phyloP scores from a whole-genome alignment of 2,329 filamentous ascomycete species.

The Blumeriella jaapii region DNA sequence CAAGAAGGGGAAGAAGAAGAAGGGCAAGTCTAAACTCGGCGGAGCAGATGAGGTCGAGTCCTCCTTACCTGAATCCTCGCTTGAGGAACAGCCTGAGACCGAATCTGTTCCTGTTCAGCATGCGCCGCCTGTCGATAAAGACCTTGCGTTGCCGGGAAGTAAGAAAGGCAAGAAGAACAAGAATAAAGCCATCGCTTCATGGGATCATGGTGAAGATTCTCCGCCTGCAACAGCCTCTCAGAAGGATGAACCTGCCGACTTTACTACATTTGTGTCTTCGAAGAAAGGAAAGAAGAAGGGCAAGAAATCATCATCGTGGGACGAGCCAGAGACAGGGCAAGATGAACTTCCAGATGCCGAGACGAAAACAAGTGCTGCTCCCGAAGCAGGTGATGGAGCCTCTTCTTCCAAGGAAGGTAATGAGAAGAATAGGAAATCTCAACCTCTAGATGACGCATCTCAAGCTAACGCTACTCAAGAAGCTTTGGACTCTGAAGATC shows the following conservation, averaged over 20 bases:
- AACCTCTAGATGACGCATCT: conserved; percentile 4
- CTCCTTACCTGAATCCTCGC: neutral
- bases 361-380: too few relatives aligned
- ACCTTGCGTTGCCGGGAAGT: conserved; percentile 1
- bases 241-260: neutral
- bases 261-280: neutral
- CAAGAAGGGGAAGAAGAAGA: conserved; percentile 23
- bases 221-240: neutral
- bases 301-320: conserved; percentile 3
- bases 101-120: neutral
- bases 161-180: conserved; percentile 16
- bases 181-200: neutral
- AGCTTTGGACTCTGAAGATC: conserved; percentile 7
- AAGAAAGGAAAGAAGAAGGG: conserved; percentile 8
- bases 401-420: conserved; percentile 7
- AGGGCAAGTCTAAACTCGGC: conserved; percentile 2
- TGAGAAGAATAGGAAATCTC: conserved; percentile 5
- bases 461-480: conserved; percentile 3
- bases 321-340: neutral
- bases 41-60: conserved; percentile 4
- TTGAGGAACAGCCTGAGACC: neutral
- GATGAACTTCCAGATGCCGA: too few relatives aligned
- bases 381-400: neutral
- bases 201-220: conserved; percentile 2
- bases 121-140: neutral